phyloP scores from a whole-genome alignment of 768 basidiomycete genomes.

The Boletus patriciae region DNA sequence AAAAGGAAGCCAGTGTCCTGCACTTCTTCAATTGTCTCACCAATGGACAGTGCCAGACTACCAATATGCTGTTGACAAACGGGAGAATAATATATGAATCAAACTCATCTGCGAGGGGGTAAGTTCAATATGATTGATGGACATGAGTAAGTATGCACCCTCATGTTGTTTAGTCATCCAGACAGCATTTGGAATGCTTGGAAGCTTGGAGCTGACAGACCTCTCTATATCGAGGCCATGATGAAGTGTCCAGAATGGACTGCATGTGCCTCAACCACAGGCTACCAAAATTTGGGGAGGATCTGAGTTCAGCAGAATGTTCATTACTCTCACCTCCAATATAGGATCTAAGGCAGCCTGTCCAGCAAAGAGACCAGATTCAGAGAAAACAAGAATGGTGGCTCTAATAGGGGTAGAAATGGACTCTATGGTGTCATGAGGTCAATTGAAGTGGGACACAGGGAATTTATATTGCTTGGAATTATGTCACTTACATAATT shows the following conservation, averaged over 20 bases:
- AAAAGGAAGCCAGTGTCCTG: constrained; percentile 99
- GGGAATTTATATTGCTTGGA: too few relatives aligned
- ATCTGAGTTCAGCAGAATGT: constrained; percentile 87
- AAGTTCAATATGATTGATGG: neutral
- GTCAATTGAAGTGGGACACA: too few relatives aligned
- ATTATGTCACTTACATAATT: too few relatives aligned
- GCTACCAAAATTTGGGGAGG: constrained; percentile 95
- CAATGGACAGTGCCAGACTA: constrained; percentile 95
- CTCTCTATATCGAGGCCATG: constrained; percentile 96
- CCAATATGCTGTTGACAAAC: constrained; percentile 96
- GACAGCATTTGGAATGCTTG: constrained; percentile 96
- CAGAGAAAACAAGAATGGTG: too few relatives aligned
- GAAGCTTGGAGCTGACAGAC: constrained; percentile 91
- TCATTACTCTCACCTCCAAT: constrained; percentile 88
- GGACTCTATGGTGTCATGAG: too few relatives aligned
- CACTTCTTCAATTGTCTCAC: constrained; percentile 98
- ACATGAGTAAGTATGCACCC: constrained; percentile 49
- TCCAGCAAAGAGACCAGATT: too few relatives aligned
- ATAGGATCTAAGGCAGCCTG: constrained; percentile 91
- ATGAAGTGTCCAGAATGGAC: constrained; percentile 82
- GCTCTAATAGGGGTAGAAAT: too few relatives aligned
- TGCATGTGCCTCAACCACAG: constrained; percentile 86
- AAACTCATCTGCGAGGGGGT: constrained; percentile 64
- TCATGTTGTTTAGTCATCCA: constrained; percentile 94
- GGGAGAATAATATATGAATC: constrained; percentile 98